Conservation (phyloP, 148 eudicot genomes). For the Nyssa sinensis region DNA sequence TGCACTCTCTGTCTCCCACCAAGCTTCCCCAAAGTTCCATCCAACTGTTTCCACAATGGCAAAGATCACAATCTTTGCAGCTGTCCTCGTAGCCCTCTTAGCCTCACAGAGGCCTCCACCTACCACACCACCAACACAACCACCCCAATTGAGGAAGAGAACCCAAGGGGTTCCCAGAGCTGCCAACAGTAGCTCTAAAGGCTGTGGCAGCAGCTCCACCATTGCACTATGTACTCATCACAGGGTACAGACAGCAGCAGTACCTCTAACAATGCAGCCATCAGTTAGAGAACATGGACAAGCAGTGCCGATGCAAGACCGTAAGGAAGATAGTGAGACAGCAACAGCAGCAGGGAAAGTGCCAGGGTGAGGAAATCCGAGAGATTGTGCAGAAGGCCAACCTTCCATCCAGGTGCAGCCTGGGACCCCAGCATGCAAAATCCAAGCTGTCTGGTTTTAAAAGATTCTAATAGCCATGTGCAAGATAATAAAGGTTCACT, state of each 20-base stretch:
- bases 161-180: not conserved
- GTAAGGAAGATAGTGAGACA: constrained; percentile 20
- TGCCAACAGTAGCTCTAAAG: constrained; percentile 18
- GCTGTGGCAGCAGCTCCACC: constrained; percentile 26
- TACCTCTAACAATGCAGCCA: constrained; percentile 31
- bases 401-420: constrained; percentile 24
- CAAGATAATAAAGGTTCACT: too few relatives aligned
- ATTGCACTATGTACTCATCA: constrained; percentile 23
- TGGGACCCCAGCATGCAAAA: constrained; percentile 13
- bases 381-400: constrained; percentile 23
- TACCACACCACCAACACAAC: constrained; percentile 9
- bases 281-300: constrained; percentile 24
- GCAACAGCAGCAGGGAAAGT: constrained; percentile 18
- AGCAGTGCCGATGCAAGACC: constrained; percentile 29
- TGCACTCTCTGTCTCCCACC: not conserved
- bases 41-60: not conserved
- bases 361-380: constrained; percentile 16
- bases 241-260: constrained; percentile 21
- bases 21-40: not conserved
- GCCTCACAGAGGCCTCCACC: not conserved
- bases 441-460: too few relatives aligned
- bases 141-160: not conserved
- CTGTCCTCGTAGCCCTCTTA: not conserved
- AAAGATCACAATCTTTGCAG: constrained; percentile 1
- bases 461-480: too few relatives aligned